Percentiles rank a stretch among this genome's conserved stretches.
Evolutionary conservation across 176 grass and related monocot species (phyloP).

Genomic region (Eremochloa ophiuroides): DNA sequence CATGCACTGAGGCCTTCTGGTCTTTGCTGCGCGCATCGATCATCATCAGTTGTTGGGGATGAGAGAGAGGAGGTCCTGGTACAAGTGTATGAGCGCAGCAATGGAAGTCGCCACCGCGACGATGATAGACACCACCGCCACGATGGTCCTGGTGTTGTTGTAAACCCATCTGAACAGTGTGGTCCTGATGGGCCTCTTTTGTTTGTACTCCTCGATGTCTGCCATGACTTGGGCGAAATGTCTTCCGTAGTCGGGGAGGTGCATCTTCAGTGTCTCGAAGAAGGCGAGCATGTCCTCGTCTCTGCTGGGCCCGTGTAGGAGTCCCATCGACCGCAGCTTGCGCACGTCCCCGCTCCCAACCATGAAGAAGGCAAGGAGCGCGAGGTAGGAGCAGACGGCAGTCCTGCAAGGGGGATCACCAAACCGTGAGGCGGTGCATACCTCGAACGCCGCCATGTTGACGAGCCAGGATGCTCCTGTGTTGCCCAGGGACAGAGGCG

Average conservation of each 20-base stretch:
- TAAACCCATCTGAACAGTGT: too few relatives aligned
- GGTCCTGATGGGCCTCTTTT: too few relatives aligned
- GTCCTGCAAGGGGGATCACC: not conserved
- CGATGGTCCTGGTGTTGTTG: too few relatives aligned
- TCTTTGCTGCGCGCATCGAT: too few relatives aligned
- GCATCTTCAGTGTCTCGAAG: not conserved
- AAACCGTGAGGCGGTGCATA: not conserved
- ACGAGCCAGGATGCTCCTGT: not conserved
- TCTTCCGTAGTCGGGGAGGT: not conserved
- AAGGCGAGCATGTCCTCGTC: not conserved
- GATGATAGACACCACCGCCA: too few relatives aligned
- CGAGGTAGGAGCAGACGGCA: not conserved
- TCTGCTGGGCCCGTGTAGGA: not conserved
- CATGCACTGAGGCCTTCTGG: too few relatives aligned
- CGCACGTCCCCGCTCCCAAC: not conserved
- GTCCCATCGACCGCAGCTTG: not conserved
- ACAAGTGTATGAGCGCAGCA: too few relatives aligned
- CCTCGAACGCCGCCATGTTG: not conserved
- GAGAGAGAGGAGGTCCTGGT: too few relatives aligned
- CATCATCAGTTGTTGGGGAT: too few relatives aligned
- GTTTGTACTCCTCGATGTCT: too few relatives aligned
- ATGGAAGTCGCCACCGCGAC: too few relatives aligned
- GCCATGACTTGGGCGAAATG: too few relatives aligned
- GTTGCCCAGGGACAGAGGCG: not conserved
- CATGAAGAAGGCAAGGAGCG: not conserved